phyloP scores from a whole-genome alignment of 2,329 filamentous ascomycete genomes.

The Coniochaeta sp. region DNA sequence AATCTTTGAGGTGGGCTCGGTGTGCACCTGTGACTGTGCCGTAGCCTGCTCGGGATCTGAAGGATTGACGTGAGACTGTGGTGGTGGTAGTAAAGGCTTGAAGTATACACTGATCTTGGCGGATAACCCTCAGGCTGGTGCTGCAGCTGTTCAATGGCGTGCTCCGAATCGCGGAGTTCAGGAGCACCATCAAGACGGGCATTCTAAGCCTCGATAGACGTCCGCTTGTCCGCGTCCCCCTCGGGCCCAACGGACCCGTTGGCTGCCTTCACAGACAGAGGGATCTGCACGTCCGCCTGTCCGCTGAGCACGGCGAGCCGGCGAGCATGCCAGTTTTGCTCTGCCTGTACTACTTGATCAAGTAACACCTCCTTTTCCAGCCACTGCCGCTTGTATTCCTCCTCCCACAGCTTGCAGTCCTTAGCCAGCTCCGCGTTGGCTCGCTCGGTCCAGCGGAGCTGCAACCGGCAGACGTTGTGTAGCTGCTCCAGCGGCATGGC shows the following conservation, averaged over 20 bases:
- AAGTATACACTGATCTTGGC: too few relatives aligned
- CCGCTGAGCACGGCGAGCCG: constrained; percentile 47
- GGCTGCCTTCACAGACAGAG: background rate
- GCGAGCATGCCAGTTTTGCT: constrained; percentile 58
- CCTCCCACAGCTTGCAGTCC: constrained; percentile 62
- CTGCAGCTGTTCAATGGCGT: too few relatives aligned
- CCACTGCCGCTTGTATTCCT: constrained; percentile 65
- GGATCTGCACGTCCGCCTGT: constrained; percentile 36
- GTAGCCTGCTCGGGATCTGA: too few relatives aligned
- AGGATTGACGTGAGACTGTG: too few relatives aligned
- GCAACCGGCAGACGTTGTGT: constrained; percentile 60
- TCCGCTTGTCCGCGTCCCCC: background rate
- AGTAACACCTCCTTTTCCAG: constrained; percentile 71
- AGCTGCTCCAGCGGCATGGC: constrained; percentile 52
- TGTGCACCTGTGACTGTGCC: too few relatives aligned
- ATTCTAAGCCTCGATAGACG: background rate
- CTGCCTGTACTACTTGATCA: constrained; percentile 62
- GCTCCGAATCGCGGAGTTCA: too few relatives aligned
- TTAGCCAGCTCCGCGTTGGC: constrained; percentile 57
- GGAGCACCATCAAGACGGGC: too few relatives aligned
- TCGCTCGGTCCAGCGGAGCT: constrained; percentile 65
- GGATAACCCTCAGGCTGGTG: too few relatives aligned
- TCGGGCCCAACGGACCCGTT: background rate
- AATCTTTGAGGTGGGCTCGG: too few relatives aligned
- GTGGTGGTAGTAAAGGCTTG: too few relatives aligned